Base-by-base conservation (phyloP, 2,329 filamentous ascomycete genomes). In the Coniochaeta pulveracea region DNA sequence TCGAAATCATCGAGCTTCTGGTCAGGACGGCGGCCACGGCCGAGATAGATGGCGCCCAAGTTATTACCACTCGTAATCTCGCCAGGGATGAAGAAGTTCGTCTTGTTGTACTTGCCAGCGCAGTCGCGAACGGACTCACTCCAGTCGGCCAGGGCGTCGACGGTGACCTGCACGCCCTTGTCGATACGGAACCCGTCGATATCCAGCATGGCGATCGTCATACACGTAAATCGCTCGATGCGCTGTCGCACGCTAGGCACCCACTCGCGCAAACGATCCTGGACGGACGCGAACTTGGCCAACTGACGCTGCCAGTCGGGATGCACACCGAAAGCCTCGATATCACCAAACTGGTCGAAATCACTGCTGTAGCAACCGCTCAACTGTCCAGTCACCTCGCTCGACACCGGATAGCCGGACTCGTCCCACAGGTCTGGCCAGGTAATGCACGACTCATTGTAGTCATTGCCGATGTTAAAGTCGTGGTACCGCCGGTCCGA, bases 181-280 rank as follows among this genome's bases (percentile, higher is more conserved):
- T 80, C 76, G 51, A 77, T 75, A 35, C 76, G 68, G 46, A 74
- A 77, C 0, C 74, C 76, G 45, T 80, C 76, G 36, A 80, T 69
- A 45, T 80, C 76, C 11, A 80, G 57, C 39, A 65, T 69, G 15
- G 60, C 52, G 36, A 80, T 75, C 24, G 71, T 61, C 51, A 79
- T 71, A 51, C 76, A 80, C 2, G 72, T 76, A 43, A 78, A 74
- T 26, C 65, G 65, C 40, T 69, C 64, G 37, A 80, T 55, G 42
- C 71, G 72, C 27, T 66, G 60, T 19, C 65, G 55, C 0, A 79
- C 74, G 10, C 64, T 64, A 3, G 71, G 67, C 18, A 64, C 46
- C 76, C 76, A 80, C 43, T 78, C 74, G 34, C 76, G 65, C 4
- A 80, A 57, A 46, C 76, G 72, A 50, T 80, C 76, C 51, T 80